Evolutionary conservation across 352 stramenopile species (phyloP).

Genomic region (Pythium volutum): DNA sequence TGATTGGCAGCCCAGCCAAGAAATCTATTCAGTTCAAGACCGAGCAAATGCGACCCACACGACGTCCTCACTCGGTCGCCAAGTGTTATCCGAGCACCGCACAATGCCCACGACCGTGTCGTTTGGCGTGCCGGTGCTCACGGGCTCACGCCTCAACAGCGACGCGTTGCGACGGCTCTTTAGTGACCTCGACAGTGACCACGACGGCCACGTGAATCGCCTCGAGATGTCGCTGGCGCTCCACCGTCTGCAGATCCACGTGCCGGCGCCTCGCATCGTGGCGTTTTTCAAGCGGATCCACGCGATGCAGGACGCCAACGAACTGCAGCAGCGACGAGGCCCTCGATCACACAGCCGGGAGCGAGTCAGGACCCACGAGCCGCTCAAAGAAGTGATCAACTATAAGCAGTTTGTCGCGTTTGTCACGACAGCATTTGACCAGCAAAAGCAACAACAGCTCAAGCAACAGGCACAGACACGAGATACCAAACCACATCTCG

Average conservation of each 20-base stretch:
- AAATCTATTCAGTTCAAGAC: too few relatives aligned
- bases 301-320: not conserved
- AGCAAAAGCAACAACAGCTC: constrained; percentile 16
- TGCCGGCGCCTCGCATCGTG: constrained; percentile 53
- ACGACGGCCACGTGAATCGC: constrained; percentile 65
- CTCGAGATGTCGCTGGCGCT: constrained; percentile 73
- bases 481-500: not conserved
- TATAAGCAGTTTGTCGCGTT: constrained; percentile 80
- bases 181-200: constrained; percentile 64
- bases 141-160: constrained; percentile 30
- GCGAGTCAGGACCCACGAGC: constrained; percentile 12
- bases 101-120: constrained; percentile 55
- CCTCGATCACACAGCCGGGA: not conserved
- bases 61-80: constrained; percentile 50
- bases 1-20: too few relatives aligned
- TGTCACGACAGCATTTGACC: constrained; percentile 46
- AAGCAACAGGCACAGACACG: not conserved
- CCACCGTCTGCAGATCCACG: constrained; percentile 61
- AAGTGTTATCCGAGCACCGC: constrained; percentile 71
- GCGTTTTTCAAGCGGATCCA: constrained; percentile 68
- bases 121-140: constrained; percentile 39
- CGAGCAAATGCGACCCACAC: too few relatives aligned
- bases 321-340: not conserved
- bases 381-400: constrained; percentile 63
- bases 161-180: constrained; percentile 77